Percentiles rank a stretch among this genome's conserved stretches.
These are phyloP conservation scores for Didymella keratinophila DNA, from an alignment of 2,329 filamentous ascomycete species.

Conservation along the genomic window DNA sequence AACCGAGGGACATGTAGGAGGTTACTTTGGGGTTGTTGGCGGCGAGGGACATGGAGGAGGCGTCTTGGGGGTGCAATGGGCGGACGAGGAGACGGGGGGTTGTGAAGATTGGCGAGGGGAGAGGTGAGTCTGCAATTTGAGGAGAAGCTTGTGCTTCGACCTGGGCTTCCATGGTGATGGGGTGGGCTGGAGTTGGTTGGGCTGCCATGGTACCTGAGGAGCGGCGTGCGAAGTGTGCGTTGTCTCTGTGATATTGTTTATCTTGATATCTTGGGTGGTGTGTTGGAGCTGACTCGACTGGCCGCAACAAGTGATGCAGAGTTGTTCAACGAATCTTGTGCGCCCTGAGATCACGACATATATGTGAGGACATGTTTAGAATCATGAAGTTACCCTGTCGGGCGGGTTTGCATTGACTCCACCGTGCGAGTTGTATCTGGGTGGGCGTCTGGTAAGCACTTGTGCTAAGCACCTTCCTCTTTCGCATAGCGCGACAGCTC, in stretches of 20 bases:
- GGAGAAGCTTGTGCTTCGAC: constrained; percentile 4
- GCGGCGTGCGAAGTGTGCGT: background rate
- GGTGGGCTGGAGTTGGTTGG: constrained; percentile 26
- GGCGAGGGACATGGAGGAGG: constrained; percentile 30
- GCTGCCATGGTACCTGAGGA: constrained; percentile 23
- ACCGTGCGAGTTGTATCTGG: background rate
- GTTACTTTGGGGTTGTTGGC: constrained; percentile 45
- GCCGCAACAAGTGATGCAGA: background rate
- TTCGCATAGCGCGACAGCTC: constrained; percentile 3
- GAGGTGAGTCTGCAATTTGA: constrained; percentile 17
- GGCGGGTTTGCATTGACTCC: background rate
- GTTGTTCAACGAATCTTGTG: background rate
- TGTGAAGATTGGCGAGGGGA: constrained; percentile 42
- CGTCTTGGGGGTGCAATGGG: constrained; percentile 38
- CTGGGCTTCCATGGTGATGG: constrained; percentile 24
- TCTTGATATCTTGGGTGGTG: background rate
- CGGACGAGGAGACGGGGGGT: constrained; percentile 33
- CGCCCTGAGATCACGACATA: background rate
- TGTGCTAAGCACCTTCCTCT: constrained; percentile 16
- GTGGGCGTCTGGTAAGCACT: constrained; percentile 5
- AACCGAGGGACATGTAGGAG: constrained; percentile 49
- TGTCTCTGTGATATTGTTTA: background rate
- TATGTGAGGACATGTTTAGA: background rate
- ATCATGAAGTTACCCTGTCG: background rate
- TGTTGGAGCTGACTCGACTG: background rate